Base-by-base conservation (phyloP, 805 yeast species). In the Starmerella floricola region DNA sequence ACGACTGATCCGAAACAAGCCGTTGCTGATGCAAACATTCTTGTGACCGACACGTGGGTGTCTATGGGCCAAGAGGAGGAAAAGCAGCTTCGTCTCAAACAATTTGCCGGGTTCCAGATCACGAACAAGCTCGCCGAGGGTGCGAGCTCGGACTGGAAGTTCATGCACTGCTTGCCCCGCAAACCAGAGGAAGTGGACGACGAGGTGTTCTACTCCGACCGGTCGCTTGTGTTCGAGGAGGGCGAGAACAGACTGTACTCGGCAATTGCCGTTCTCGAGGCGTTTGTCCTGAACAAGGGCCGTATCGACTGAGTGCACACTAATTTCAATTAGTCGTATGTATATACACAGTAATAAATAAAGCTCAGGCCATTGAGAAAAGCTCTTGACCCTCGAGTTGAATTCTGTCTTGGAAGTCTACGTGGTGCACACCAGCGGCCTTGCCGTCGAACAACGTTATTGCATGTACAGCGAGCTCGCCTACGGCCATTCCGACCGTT, bases 131-230 rank as follows among this genome's bases (percentile, higher is more conserved):
- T 87, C 66, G 73, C 81, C 20, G 42, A 55, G 11, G 73, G 72
- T 34, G 79, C 81, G 34, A 69, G 70, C 43, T 40, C 66, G 15
- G 63, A 73, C 57, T 88, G 88, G 82, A 84, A 76, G 60, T 91
- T 91, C 64, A 87, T 91, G 97, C 98, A 91, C 62, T 91, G 98
- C 63, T 69, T 91, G 53, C 98, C 98, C 50, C 79, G 98, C 64
- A 95, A 91, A 55, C 72, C 75, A 21, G 95, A 87, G 61, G 98
- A 91, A 63, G 98, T 91, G 29, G 72, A 76, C 30, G 98, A 91
- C 61, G 94, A 81, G 34, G 91, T 91, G 2, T 91, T 91, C 59
- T 88, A 88, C 65, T 67, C 86, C 41, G 76, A 76, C 27, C 72
- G 75, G 53, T 84, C 95, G 2, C 64, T 91, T 43, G 98, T 91